Conservation (phyloP, 2,329 filamentous ascomycete genomes). For the Claviceps africana region DNA sequence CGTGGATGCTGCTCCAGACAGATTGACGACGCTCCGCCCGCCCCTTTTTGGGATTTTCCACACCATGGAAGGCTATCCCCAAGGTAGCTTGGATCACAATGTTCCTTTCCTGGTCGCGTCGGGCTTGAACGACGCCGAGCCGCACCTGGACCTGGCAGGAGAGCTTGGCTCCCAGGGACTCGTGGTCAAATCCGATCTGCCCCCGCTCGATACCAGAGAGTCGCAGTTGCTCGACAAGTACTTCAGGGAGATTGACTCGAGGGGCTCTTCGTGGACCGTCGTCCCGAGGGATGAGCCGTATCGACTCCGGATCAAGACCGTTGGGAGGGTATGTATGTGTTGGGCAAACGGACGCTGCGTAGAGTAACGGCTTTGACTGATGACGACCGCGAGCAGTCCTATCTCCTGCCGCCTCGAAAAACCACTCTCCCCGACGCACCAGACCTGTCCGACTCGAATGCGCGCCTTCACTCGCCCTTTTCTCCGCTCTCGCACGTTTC, state of each 20-base stretch:
- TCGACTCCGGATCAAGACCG: conserved; percentile 55
- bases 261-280: conserved; percentile 51
- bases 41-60: conserved; percentile 8
- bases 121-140: conserved; percentile 42
- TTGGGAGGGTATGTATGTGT: conserved; percentile 72
- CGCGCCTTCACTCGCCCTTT: conserved; percentile 73
- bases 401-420: conserved; percentile 43
- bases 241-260: conserved; percentile 52
- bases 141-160: conserved; percentile 29
- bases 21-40: conserved; percentile 6
- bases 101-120: conserved; percentile 73
- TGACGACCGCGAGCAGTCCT: conserved; percentile 25
- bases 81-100: conserved; percentile 73
- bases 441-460: conserved; percentile 31
- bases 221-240: conserved; percentile 51
- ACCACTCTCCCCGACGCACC: conserved; percentile 38
- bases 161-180: conserved; percentile 44
- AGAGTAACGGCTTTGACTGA: conserved; percentile 15
- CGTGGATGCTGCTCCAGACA: background rate
- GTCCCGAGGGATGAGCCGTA: conserved; percentile 37
- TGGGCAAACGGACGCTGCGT: background rate
- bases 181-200: conserved; percentile 56
- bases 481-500: conserved; percentile 80
- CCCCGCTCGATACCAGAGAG: conserved; percentile 49
- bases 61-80: conserved; percentile 65